These are phyloP conservation scores for Metschnikowia hibisci DNA, from an alignment of 805 yeast species.

Conservation along the genomic window DNA sequence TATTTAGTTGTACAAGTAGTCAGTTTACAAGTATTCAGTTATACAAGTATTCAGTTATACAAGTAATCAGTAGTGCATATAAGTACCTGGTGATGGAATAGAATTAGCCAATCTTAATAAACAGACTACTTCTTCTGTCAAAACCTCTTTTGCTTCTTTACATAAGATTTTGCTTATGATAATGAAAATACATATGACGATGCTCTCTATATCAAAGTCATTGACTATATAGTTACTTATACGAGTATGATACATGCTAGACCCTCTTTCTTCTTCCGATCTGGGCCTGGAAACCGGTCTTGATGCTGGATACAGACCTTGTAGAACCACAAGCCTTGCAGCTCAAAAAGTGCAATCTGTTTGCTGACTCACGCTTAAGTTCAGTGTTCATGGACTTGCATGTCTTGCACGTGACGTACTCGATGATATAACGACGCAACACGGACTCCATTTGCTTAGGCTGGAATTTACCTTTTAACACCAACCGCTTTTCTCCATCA, in stretches of 20 bases:
- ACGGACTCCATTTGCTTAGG: conserved; percentile 97
- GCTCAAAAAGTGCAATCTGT: conserved; percentile 94
- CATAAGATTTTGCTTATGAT: neutral
- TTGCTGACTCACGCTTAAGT: conserved; percentile 89
- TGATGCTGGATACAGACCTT: conserved; percentile 93
- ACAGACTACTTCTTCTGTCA: too few species aligned
- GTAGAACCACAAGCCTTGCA: conserved; percentile 98
- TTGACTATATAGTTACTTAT: too few species aligned
- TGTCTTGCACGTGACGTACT: conserved; percentile 97
- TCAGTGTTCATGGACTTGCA: conserved; percentile 97
- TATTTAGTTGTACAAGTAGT: too few species aligned
- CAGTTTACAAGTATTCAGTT: too few species aligned
- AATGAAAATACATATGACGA: neutral
- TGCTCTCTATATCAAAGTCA: neutral
- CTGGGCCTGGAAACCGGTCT: conserved; percentile 99
- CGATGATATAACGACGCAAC: conserved; percentile 91
- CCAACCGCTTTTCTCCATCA: conserved; percentile 95
- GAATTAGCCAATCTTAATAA: too few species aligned
- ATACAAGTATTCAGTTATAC: too few species aligned
- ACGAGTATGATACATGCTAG: conserved; percentile 11
- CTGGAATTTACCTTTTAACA: conserved; percentile 96
- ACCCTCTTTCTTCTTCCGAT: conserved; percentile 82
- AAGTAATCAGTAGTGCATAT: too few species aligned
- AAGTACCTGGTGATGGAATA: too few species aligned
- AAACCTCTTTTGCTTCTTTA: neutral